Conservation (phyloP, 768 basidiomycete genomes). For the Galerina sulciceps region DNA sequence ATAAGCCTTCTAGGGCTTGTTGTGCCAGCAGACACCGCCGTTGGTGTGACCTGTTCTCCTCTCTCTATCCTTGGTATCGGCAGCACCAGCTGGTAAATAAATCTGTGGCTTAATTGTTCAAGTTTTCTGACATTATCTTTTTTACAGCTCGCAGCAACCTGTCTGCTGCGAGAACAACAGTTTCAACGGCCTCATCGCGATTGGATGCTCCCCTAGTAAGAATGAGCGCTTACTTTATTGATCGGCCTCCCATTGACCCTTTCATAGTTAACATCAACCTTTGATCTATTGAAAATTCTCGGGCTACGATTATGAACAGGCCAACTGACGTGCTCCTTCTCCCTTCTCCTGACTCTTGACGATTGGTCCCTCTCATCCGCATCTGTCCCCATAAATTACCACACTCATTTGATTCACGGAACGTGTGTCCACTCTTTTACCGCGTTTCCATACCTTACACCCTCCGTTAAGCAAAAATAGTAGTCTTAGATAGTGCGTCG, state of each 20-base stretch:
- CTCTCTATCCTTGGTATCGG: constrained; percentile 35
- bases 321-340: background rate
- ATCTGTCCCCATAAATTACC: background rate
- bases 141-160: constrained; percentile 37
- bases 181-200: constrained; percentile 46
- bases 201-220: constrained; percentile 49
- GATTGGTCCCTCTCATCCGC: constrained; percentile 7
- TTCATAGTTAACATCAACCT: constrained; percentile 27
- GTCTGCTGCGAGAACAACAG: constrained; percentile 52
- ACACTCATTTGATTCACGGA: constrained; percentile 14
- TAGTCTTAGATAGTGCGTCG: background rate
- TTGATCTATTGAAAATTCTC: constrained; percentile 6
- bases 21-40: constrained; percentile 20
- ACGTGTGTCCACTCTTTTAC: constrained; percentile 25
- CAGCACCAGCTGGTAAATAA: constrained; percentile 34
- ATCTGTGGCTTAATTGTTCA: too few relatives aligned
- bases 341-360: constrained; percentile 1
- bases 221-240: background rate
- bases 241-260: constrained; percentile 1
- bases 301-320: constrained; percentile 3
- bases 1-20: constrained; percentile 35
- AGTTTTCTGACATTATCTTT: background rate
- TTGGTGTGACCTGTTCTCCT: constrained; percentile 43
- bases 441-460: constrained; percentile 16
- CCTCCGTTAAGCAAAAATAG: constrained; percentile 13